phyloP scores from a whole-genome alignment of 192 early-diverging fungal species.

The Kickxella alabastrina region DNA sequence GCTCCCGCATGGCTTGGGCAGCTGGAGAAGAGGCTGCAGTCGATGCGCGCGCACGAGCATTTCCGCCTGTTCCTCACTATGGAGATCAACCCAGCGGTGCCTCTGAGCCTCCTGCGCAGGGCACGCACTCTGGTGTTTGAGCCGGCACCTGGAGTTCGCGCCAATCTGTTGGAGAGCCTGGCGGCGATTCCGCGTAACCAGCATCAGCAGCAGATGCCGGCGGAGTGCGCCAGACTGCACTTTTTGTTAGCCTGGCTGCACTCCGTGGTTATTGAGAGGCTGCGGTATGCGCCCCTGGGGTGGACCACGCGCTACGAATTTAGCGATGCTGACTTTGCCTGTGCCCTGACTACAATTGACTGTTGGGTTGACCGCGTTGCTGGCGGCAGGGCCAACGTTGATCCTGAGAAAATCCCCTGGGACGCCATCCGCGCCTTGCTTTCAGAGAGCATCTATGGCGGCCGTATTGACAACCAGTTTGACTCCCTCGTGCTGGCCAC shows the following conservation, averaged over 20 bases:
- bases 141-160: constrained; percentile 92
- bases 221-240: constrained; percentile 83
- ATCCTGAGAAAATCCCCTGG: constrained; percentile 96
- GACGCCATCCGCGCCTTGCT: constrained; percentile 82
- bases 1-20: constrained; percentile 89
- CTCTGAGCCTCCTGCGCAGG: constrained; percentile 83
- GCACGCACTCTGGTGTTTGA: constrained; percentile 94
- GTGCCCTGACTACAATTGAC: constrained; percentile 84
- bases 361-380: constrained; percentile 84
- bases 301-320: constrained; percentile 99
- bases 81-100: constrained; percentile 96
- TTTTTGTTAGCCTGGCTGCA: constrained; percentile 98
- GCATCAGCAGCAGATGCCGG: constrained; percentile 64
- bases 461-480: constrained; percentile 88
- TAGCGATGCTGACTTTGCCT: constrained; percentile 95
- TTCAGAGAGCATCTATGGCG: constrained; percentile 91
- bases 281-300: constrained; percentile 94
- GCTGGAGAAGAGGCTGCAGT: constrained; percentile 92
- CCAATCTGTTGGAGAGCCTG: constrained; percentile 83
- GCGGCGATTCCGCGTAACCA: background rate
- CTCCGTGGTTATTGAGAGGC: constrained; percentile 88
- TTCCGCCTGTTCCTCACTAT: constrained; percentile 98
- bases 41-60: constrained; percentile 71
- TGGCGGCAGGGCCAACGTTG: constrained; percentile 79
- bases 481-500: constrained; percentile 84